Evolutionary conservation across 2,329 filamentous ascomycete species (phyloP).

Genomic region (Fusarium guadeloupense): DNA sequence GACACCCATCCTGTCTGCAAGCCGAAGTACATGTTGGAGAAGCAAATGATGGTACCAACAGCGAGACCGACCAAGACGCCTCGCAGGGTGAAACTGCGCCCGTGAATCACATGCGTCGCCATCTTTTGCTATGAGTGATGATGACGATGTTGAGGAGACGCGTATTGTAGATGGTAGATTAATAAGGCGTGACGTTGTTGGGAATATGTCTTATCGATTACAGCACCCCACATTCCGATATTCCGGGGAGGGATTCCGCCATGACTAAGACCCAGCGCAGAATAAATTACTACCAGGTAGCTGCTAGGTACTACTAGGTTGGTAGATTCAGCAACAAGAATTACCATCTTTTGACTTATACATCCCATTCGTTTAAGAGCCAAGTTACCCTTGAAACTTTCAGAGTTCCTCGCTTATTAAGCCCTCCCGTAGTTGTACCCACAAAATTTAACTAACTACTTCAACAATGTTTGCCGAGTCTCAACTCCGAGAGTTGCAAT

Average conservation of each 20-base stretch:
- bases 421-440: too few relatives aligned
- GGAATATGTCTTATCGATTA: conserved; percentile 4
- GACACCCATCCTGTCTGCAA: conserved; percentile 80
- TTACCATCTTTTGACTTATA: too few relatives aligned
- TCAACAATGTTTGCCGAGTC: too few relatives aligned
- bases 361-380: too few relatives aligned
- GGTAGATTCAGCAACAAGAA: too few relatives aligned
- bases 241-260: neutral
- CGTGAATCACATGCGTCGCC: conserved; percentile 46
- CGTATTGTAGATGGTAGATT: too few relatives aligned
- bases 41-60: conserved; percentile 91
- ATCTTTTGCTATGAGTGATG: conserved; percentile 17
- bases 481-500: too few relatives aligned
- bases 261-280: neutral
- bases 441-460: too few relatives aligned
- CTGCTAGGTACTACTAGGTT: too few relatives aligned
- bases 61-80: conserved; percentile 81
- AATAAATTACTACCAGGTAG: too few relatives aligned
- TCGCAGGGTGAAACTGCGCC: conserved; percentile 83
- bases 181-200: neutral
- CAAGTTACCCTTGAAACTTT: too few relatives aligned
- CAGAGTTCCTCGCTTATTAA: too few relatives aligned
- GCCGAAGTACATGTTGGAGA: conserved; percentile 99
- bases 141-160: neutral
- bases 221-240: conserved; percentile 17